phyloP scores from a whole-genome alignment of 1,284 basidiomycete species.

The Papiliotrema nemorosa region DNA sequence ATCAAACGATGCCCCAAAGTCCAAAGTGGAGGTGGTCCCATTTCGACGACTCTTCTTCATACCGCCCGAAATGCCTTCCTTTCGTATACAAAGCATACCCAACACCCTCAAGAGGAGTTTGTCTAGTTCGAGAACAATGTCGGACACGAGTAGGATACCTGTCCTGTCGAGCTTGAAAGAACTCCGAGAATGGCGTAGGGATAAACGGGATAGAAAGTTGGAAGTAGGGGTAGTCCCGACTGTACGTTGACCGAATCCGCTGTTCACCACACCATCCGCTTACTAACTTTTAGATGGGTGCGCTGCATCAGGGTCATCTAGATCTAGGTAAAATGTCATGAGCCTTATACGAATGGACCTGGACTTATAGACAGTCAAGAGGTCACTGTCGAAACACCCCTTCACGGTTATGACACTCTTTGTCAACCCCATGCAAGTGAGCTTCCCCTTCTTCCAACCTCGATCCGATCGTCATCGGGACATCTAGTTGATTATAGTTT shows the following conservation, averaged over 20 bases:
- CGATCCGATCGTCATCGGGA: too few species aligned
- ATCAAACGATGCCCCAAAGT: too few species aligned
- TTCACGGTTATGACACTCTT: conserved; percentile 92
- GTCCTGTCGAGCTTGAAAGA: conserved; percentile 68
- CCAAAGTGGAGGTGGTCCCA: neutral
- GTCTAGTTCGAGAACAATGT: neutral
- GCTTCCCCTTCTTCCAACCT: neutral
- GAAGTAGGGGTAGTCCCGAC: conserved; percentile 91
- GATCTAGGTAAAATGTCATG: conserved; percentile 78
- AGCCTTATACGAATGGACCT: neutral
- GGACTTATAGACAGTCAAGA: conserved; percentile 46
- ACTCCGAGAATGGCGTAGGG: conserved; percentile 72
- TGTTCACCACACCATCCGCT: too few species aligned
- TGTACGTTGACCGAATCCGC: conserved; percentile 16
- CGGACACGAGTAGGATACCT: conserved; percentile 53
- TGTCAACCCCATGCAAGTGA: conserved; percentile 80
- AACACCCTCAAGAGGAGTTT: neutral
- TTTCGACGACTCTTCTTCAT: neutral
- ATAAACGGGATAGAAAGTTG: conserved; percentile 59
- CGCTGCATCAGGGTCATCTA: conserved; percentile 88
- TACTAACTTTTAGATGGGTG: conserved; percentile 66
- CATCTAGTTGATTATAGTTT: too few species aligned
- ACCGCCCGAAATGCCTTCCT: neutral
- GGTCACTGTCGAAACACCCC: conserved; percentile 74
- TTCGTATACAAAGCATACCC: too few species aligned